Evolutionary conservation across 306 rosid species (phyloP).

Genomic region (Glycine tomentella): DNA sequence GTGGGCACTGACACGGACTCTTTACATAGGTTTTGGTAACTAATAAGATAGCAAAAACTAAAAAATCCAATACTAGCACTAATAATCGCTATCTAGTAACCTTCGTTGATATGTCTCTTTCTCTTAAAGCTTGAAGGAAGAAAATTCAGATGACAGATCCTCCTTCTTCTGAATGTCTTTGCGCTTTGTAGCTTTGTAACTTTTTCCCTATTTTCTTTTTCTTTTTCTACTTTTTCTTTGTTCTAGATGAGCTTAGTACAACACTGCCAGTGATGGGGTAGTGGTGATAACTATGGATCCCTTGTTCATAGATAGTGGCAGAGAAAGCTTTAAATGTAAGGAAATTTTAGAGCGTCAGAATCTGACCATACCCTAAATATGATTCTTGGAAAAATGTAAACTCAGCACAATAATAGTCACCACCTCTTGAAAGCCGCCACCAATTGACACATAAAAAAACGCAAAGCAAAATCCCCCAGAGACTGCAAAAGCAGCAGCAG

Average conservation of each 20-base stretch:
- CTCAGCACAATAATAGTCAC: conserved; percentile 45
- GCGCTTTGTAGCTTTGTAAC: conserved; percentile 33
- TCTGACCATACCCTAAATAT: conserved; percentile 41
- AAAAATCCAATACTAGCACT: conserved; percentile 33
- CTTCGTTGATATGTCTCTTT: conserved; percentile 69
- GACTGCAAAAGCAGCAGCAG: conserved; percentile 39
- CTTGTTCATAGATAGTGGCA: conserved; percentile 35
- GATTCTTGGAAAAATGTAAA: conserved; percentile 10
- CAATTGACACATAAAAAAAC: conserved; percentile 50
- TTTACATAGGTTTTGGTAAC: background rate
- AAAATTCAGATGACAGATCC: conserved; percentile 41
- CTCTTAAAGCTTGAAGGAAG: conserved; percentile 49
- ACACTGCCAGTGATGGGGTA: conserved; percentile 33
- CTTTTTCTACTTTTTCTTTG: background rate
- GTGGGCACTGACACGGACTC: conserved; percentile 33
- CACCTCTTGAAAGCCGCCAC: conserved; percentile 53
- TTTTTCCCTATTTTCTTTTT: background rate
- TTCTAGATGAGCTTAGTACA: conserved; percentile 17
- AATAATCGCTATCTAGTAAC: conserved; percentile 49
- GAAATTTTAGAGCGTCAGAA: conserved; percentile 35
- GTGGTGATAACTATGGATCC: conserved; percentile 37
- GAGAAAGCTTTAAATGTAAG: conserved; percentile 56
- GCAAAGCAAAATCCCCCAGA: conserved; percentile 41
- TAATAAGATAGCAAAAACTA: conserved; percentile 11
- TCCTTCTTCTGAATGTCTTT: conserved; percentile 26